Conservation (phyloP, 2,329 filamentous ascomycete species). For the Arthrobotrys entomopaga region DNA sequence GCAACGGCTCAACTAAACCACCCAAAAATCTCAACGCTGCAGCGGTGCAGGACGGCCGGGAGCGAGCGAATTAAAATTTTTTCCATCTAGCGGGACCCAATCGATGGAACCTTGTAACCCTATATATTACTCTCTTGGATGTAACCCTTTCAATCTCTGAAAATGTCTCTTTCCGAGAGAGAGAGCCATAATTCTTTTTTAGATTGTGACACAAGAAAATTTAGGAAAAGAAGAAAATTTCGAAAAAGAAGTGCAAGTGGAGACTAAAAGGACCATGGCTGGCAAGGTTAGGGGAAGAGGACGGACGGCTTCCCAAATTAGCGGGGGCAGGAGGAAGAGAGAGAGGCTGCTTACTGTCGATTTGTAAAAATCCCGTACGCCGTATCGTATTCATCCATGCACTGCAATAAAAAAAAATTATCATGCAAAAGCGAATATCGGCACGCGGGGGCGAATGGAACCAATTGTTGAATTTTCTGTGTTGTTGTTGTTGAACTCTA, state of each 20-base stretch:
- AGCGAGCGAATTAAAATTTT: constrained; percentile 47
- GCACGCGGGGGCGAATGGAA: too few species aligned
- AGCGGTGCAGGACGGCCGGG: constrained; percentile 13
- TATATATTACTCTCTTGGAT: constrained; percentile 32
- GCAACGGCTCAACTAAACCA: neutral
- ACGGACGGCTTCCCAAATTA: constrained; percentile 13
- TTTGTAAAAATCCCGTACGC: constrained; percentile 41
- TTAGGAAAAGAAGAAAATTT: neutral
- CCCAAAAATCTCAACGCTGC: too few species aligned
- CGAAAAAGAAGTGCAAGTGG: neutral
- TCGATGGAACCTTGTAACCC: constrained; percentile 45
- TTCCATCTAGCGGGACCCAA: neutral
- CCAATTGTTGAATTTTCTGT: constrained; percentile 51
- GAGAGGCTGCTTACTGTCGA: constrained; percentile 49
- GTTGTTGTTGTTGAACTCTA: too few species aligned
- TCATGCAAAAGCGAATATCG: neutral
- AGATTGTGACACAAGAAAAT: constrained; percentile 33
- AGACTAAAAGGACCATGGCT: neutral
- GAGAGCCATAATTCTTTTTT: neutral
- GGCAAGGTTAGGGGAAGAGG: neutral
- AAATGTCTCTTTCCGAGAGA: neutral
- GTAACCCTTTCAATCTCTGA: constrained; percentile 27
- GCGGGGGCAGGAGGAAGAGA: constrained; percentile 19
- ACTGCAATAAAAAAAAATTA: too few species aligned
- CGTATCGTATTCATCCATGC: neutral